A percentile compares a stretch with the other conserved stretches of the same genome.
These are phyloP conservation scores for Coniferiporia sulphurascens DNA, from an alignment of 1,284 basidiomycete species.

Conservation along the genomic window DNA sequence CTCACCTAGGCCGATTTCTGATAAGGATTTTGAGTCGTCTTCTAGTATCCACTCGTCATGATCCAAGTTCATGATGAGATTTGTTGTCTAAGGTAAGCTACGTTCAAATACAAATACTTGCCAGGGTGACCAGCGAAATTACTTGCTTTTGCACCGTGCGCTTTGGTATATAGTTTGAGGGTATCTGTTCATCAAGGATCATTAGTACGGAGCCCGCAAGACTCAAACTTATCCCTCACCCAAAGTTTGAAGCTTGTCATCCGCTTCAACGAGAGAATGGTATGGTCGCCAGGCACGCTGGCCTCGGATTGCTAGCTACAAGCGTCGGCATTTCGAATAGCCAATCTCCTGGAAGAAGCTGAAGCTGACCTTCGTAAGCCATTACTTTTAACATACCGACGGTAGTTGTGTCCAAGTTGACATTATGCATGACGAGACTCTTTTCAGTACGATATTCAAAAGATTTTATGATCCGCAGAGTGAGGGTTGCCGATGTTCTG, in stretches of 20 bases:
- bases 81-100: slow-evolving; percentile 62
- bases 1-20: slow-evolving; percentile 72
- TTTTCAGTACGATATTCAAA: slow-evolving; percentile 92
- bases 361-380: slow-evolving; percentile 52
- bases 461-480: slow-evolving; percentile 92
- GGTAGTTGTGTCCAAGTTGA: slow-evolving; percentile 78
- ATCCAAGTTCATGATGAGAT: slow-evolving; percentile 93
- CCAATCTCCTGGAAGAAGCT: slow-evolving; percentile 13
- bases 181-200: slow-evolving; percentile 57
- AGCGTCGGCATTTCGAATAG: slow-evolving; percentile 1
- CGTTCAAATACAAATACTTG: neutral
- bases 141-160: slow-evolving; percentile 86
- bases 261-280: slow-evolving; percentile 42
- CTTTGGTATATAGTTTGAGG: slow-evolving; percentile 89
- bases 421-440: slow-evolving; percentile 76
- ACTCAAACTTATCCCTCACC: neutral
- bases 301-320: slow-evolving; percentile 56
- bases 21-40: slow-evolving; percentile 61
- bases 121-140: neutral
- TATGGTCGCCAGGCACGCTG: slow-evolving; percentile 86
- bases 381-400: slow-evolving; percentile 73
- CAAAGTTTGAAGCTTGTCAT: neutral
- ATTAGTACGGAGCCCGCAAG: neutral
- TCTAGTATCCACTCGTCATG: slow-evolving; percentile 88
- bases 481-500: slow-evolving; percentile 72